Evolutionary conservation across 2,329 filamentous ascomycete species (phyloP).

Genomic region (Aspergillus sp.): DNA sequence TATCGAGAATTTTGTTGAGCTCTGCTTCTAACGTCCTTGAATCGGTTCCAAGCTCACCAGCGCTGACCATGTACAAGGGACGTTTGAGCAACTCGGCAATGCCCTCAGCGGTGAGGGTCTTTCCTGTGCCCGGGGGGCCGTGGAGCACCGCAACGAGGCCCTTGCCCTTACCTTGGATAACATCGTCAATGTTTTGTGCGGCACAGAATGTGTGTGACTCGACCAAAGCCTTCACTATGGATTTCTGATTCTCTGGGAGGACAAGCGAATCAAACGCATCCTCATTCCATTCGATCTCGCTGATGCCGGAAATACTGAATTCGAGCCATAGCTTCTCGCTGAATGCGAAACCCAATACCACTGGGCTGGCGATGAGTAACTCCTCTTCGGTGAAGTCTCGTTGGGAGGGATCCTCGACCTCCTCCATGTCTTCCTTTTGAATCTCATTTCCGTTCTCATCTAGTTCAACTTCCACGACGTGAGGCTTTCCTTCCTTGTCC

Average conservation of each 20-base stretch:
- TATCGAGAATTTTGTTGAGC: slow-evolving; percentile 79
- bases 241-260: slow-evolving; percentile 61
- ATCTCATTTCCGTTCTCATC: slow-evolving; percentile 56
- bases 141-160: slow-evolving; percentile 80
- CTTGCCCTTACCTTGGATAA: slow-evolving; percentile 80
- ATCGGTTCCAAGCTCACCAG: slow-evolving; percentile 78
- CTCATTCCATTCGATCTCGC: slow-evolving; percentile 81
- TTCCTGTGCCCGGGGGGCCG: slow-evolving; percentile 82
- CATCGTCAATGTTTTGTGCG: slow-evolving; percentile 77
- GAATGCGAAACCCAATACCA: slow-evolving; percentile 84
- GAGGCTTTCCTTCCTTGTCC: slow-evolving; percentile 51
- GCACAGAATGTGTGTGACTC: slow-evolving; percentile 80
- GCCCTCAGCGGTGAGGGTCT: slow-evolving; percentile 82
- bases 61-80: slow-evolving; percentile 78
- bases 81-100: slow-evolving; percentile 80
- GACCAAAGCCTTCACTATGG: slow-evolving; percentile 75
- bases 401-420: slow-evolving; percentile 31
- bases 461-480: slow-evolving; percentile 54
- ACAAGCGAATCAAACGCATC: slow-evolving; percentile 80
- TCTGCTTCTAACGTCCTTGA: slow-evolving; percentile 70
- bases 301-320: slow-evolving; percentile 74
- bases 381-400: slow-evolving; percentile 75
- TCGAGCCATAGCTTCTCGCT: slow-evolving; percentile 88
- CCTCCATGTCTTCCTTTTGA: slow-evolving; percentile 57
- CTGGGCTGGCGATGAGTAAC: slow-evolving; percentile 76